Base-by-base conservation (phyloP, 108 stramenopile genomes). In the Nitzschia sp. region DNA sequence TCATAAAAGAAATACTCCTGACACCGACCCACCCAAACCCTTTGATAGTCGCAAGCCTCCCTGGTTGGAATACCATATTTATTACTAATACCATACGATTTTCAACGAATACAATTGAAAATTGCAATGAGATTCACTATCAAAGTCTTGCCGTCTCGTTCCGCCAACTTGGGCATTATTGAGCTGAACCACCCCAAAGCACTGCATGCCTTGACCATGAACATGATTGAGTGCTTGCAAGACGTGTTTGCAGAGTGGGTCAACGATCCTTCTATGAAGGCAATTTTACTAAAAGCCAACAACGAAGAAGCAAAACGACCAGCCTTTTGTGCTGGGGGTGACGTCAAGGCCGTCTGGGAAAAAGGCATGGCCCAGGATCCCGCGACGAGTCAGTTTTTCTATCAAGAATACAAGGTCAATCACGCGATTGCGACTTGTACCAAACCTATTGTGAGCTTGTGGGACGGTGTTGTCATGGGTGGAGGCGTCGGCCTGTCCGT, bases 391-490 rank as follows among this genome's bases (percentile, higher is more conserved):
- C 69, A 85, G 19, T 98, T 97, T 72, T 98, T 98, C 69, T 76
- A 80, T 26, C 78, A 91, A 45, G 97, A 98, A 71, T 98, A 98
- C 59, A 44, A 82, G 62, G 69, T 98, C 45, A 96, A 98, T 76
- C 50, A 91, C 54, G 63, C 66, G 32, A 74, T 91, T 61, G 82
- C 94, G 6, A 85, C 84, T 0, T 74, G 58, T 16, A 31, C 66
- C 16, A 46, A 77, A 15, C 87, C 94, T 0, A 90, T 94, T 38
- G 72, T 98, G 0, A 88, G 91, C 3, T 27, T 99, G 25, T 98
- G 97, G 97, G 95, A 99, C 76, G 99, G 99, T 30, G 78, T 98
- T 29, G 96, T 96, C 58, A 97, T 99, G 97, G 99, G 99, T 38
- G 99, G 99, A 23, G 99, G 99, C 11, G 97, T 96, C 21, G 99